Conservation (phyloP, 2,329 filamentous ascomycete species). For the Ascochyta viciae-villosae region DNA sequence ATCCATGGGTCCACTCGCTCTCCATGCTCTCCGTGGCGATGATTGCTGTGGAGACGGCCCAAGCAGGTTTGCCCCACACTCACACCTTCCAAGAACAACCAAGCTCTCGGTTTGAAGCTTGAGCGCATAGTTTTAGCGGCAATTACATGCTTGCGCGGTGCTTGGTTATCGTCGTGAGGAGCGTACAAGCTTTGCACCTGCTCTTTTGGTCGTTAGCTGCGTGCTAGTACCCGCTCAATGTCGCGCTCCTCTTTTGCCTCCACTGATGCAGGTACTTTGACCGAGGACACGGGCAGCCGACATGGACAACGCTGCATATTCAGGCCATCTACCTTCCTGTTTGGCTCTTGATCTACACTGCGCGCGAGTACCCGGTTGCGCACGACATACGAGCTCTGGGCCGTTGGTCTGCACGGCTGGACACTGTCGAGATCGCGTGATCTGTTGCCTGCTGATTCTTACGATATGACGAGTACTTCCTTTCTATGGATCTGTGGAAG, state of each 20-base stretch:
- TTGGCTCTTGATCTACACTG: background rate
- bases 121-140: slow-evolving; percentile 13
- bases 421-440: slow-evolving; percentile 2
- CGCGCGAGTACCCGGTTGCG: background rate
- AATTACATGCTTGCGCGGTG: slow-evolving; percentile 8
- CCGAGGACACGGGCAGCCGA: slow-evolving; percentile 7
- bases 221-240: background rate
- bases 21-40: background rate
- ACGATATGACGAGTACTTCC: no score
- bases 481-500: no score
- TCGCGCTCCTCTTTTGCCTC: slow-evolving; percentile 6
- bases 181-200: slow-evolving; percentile 6
- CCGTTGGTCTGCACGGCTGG: background rate
- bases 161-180: slow-evolving; percentile 7
- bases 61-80: slow-evolving; percentile 10
- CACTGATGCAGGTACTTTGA: slow-evolving; percentile 13
- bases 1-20: background rate
- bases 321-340: slow-evolving; percentile 16
- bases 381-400: slow-evolving; percentile 10
- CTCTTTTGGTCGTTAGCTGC: background rate
- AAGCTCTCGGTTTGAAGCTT: slow-evolving; percentile 18
- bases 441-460: background rate
- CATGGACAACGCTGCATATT: slow-evolving; percentile 2
- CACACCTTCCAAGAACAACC: slow-evolving; percentile 21
- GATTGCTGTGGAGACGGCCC: slow-evolving; percentile 9